Evolutionary conservation across 345 rosid species (phyloP).

Genomic region (Corchorus capsularis): DNA sequence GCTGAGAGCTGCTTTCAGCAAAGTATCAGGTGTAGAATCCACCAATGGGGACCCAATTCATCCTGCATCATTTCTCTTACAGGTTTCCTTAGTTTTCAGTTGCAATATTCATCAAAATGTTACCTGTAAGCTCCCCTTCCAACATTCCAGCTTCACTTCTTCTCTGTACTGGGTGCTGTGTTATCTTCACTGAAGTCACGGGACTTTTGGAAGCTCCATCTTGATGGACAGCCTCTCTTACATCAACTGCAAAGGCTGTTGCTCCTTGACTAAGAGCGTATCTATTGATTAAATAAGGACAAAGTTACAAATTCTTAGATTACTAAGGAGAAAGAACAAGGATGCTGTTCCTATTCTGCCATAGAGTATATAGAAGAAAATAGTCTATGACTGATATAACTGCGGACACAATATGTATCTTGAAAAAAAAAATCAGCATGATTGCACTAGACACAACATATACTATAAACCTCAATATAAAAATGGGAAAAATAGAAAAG

Average conservation of each 20-base stretch:
- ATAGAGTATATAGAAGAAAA: not conserved
- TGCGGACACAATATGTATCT: not conserved
- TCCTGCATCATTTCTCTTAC: not conserved
- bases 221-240: slow-evolving; percentile 45
- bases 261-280: slow-evolving; percentile 83
- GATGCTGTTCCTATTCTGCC: not conserved
- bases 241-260: slow-evolving; percentile 79
- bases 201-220: slow-evolving; percentile 30
- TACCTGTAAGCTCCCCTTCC: slow-evolving; percentile 52
- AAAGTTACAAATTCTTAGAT: slow-evolving; percentile 14
- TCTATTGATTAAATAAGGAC: slow-evolving; percentile 41
- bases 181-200: slow-evolving; percentile 42
- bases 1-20: not conserved
- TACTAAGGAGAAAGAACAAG: not conserved
- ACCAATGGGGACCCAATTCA: not conserved
- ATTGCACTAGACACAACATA: not conserved
- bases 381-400: not conserved
- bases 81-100: not conserved
- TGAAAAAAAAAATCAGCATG: not conserved
- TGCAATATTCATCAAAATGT: slow-evolving; percentile 13
- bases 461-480: not conserved
- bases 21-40: not conserved
- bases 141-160: slow-evolving; percentile 42
- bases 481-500: not conserved
- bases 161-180: slow-evolving; percentile 54